Conservation (phyloP, 2,329 filamentous ascomycete genomes). For the Ophiostoma ulmi region DNA sequence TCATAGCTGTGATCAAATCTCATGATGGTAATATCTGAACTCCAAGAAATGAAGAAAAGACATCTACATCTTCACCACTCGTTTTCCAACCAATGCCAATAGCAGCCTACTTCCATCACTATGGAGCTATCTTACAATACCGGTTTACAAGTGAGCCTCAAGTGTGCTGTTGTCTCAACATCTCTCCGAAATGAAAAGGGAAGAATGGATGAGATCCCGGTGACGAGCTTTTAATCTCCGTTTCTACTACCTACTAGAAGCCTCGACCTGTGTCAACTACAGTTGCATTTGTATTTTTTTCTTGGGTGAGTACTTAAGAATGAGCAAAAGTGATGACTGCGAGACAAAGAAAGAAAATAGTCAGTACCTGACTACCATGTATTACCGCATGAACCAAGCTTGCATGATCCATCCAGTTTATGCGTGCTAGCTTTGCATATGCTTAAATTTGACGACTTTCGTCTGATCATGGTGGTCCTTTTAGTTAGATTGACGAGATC, state of each 20-base stretch:
- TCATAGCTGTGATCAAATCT: neutral
- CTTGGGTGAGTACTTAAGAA: neutral
- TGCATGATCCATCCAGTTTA: conserved; percentile 6
- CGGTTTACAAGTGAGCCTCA: neutral
- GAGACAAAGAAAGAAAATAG: no score
- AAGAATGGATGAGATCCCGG: neutral
- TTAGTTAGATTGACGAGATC: neutral
- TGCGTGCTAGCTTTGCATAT: conserved; percentile 6
- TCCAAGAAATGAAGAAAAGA: neutral
- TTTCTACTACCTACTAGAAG: neutral
- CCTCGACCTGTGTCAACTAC: neutral
- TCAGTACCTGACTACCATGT: no score
- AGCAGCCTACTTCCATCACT: neutral
- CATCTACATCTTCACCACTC: neutral
- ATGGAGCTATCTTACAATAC: neutral
- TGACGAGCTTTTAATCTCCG: conserved; percentile 7
- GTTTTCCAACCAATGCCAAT: neutral
- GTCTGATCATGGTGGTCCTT: conserved; percentile 1
- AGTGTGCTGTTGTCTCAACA: neutral
- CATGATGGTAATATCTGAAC: no score
- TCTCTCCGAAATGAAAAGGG: neutral
- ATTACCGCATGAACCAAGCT: neutral
- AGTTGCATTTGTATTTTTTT: neutral
- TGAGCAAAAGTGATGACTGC: no score
- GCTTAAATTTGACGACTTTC: neutral